These are phyloP conservation scores for Naganishia cerealis DNA, from an alignment of 1,284 basidiomycete species.

Conservation along the genomic window DNA sequence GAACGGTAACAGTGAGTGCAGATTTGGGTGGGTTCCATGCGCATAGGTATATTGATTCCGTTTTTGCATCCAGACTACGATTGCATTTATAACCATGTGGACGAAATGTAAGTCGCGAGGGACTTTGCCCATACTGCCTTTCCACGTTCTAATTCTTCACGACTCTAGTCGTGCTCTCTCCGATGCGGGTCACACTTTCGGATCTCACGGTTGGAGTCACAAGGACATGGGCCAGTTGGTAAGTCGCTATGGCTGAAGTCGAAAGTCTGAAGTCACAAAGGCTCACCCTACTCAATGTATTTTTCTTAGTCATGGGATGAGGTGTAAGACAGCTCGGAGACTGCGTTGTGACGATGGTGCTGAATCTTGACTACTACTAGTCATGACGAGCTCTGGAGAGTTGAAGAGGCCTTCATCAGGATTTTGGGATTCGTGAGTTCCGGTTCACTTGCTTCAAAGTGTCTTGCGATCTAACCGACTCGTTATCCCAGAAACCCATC, in stretches of 20 bases:
- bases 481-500: neutral
- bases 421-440: slow-evolving; percentile 55
- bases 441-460: too few relatives aligned
- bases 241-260: neutral
- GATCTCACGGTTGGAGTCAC: slow-evolving; percentile 63
- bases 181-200: slow-evolving; percentile 58
- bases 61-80: slow-evolving; percentile 43
- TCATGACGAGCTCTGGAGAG: slow-evolving; percentile 53
- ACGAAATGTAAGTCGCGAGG: slow-evolving; percentile 39
- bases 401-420: slow-evolving; percentile 59
- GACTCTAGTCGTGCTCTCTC: slow-evolving; percentile 40
- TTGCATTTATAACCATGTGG: slow-evolving; percentile 60
- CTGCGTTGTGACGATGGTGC: neutral
- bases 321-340: neutral
- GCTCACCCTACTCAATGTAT: neutral
- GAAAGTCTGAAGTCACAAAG: neutral
- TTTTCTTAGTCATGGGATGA: neutral
- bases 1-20: slow-evolving; percentile 49
- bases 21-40: slow-evolving; percentile 39
- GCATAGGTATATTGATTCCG: slow-evolving; percentile 53
- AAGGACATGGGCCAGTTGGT: slow-evolving; percentile 56
- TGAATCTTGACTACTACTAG: neutral
- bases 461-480: neutral
- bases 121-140: neutral
- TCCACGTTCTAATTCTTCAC: neutral